A percentile compares a stretch with the other conserved stretches of the same genome.
Conservation (phyloP, 2,329 filamentous ascomycete genomes). For the Aspergillus transmontanensis region DNA sequence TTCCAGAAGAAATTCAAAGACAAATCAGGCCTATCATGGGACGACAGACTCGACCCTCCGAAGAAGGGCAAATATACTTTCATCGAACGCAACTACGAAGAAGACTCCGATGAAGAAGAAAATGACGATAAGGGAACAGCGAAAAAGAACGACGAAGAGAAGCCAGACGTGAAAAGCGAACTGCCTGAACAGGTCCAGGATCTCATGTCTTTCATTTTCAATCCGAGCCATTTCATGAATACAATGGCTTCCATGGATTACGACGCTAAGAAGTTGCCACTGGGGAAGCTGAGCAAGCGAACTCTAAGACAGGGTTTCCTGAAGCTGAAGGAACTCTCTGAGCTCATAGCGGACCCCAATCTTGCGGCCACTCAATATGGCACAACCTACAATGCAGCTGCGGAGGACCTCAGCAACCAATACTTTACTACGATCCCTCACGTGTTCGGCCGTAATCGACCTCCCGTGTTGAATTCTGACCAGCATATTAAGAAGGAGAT, state of each 20-base stretch:
- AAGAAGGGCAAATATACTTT: slow-evolving; percentile 72
- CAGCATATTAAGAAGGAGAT: slow-evolving; percentile 71
- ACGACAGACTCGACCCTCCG: slow-evolving; percentile 48
- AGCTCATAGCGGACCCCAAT: slow-evolving; percentile 59
- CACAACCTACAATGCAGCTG: slow-evolving; percentile 44
- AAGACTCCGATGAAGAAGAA: slow-evolving; percentile 58
- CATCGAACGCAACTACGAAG: slow-evolving; percentile 75
- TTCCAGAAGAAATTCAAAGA: slow-evolving; percentile 62
- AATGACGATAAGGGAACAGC: slow-evolving; percentile 20
- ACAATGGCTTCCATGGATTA: slow-evolving; percentile 50
- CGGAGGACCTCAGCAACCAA: slow-evolving; percentile 69
- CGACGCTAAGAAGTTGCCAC: slow-evolving; percentile 68
- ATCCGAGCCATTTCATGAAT: slow-evolving; percentile 68
- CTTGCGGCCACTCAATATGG: slow-evolving; percentile 51
- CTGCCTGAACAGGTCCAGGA: slow-evolving; percentile 64
- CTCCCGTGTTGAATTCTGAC: slow-evolving; percentile 65
- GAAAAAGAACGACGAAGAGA: slow-evolving; percentile 39
- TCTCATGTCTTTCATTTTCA: slow-evolving; percentile 82
- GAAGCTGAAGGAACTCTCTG: slow-evolving; percentile 73
- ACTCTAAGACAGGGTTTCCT: slow-evolving; percentile 77
- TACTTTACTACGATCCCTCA: slow-evolving; percentile 86
- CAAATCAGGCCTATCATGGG: slow-evolving; percentile 57
- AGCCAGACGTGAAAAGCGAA: slow-evolving; percentile 55
- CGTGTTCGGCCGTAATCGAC: slow-evolving; percentile 71
- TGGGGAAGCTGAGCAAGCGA: slow-evolving; percentile 80